A percentile compares a stretch with the other conserved stretches of the same genome.
Evolutionary conservation across 108 stramenopile species (phyloP).

Genomic region (Skeletonema grethae): DNA sequence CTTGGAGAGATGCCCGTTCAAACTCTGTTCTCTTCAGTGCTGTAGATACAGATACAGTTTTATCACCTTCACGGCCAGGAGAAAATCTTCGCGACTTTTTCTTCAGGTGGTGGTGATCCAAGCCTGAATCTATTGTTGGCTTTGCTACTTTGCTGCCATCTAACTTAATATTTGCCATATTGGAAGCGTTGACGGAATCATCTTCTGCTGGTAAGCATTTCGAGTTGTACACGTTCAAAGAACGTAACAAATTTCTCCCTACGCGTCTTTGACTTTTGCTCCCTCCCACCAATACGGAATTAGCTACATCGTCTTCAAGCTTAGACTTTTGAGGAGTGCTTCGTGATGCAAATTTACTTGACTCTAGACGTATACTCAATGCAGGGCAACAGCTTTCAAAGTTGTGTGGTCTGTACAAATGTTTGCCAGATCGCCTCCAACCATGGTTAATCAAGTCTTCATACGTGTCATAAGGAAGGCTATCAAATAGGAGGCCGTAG

Average conservation of each 20-base stretch:
- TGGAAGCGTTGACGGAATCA: constrained; percentile 4
- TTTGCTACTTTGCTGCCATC: not conserved
- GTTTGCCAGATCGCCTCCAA: constrained; percentile 83
- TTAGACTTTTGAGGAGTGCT: not conserved
- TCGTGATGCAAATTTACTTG: constrained; percentile 44
- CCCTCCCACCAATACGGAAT: constrained; percentile 26
- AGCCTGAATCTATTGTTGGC: constrained; percentile 7
- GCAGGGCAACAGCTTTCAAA: constrained; percentile 85
- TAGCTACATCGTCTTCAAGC: constrained; percentile 16
- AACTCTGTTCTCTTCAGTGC: not conserved
- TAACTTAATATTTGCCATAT: constrained; percentile 13
- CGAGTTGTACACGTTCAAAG: constrained; percentile 33
- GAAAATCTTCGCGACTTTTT: constrained; percentile 5
- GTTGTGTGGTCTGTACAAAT: constrained; percentile 81
- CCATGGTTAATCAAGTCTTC: constrained; percentile 69
- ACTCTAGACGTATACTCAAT: constrained; percentile 71
- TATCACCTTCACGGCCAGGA: not conserved
- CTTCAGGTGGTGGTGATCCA: not conserved
- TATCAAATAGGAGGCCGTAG: constrained; percentile 65
- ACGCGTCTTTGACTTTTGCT: constrained; percentile 74
- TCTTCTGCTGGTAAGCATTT: constrained; percentile 12
- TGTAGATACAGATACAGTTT: not conserved
- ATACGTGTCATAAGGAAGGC: constrained; percentile 59
- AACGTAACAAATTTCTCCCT: constrained; percentile 45
- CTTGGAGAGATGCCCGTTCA: constrained; percentile 1